Evolutionary conservation across 495 filamentous ascomycete genomes (phyloP).

Genomic region (Aspergillus bertholletiae): DNA sequence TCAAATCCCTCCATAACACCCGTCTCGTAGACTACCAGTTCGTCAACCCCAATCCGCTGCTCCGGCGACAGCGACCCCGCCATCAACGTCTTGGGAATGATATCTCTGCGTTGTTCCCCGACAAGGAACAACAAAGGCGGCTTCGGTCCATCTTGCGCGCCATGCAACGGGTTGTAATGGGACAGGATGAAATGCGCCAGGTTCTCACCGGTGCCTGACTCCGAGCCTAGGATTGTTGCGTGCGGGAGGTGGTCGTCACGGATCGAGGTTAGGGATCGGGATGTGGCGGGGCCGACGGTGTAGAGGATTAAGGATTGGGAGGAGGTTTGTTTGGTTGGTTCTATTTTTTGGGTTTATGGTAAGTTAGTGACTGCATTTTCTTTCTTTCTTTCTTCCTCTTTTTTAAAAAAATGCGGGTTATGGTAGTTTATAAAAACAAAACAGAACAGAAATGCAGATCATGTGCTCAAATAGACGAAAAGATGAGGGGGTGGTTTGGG

Average conservation of each 20-base stretch:
- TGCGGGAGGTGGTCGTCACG: conserved; percentile 35
- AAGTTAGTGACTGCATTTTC: too few relatives aligned
- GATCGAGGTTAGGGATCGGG: conserved; percentile 62
- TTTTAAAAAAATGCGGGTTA: too few relatives aligned
- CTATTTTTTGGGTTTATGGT: too few relatives aligned
- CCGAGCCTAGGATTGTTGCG: conserved; percentile 64
- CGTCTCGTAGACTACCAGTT: conserved; percentile 83
- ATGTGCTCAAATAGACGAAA: too few relatives aligned
- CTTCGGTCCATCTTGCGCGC: conserved; percentile 26
- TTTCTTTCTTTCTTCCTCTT: background rate
- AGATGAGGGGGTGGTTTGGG: too few relatives aligned
- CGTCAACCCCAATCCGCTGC: conserved; percentile 60
- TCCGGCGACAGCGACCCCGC: conserved; percentile 34
- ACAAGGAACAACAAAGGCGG: conserved; percentile 79
- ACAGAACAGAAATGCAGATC: too few relatives aligned
- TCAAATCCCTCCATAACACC: conserved; percentile 73
- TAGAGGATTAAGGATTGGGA: conserved; percentile 63
- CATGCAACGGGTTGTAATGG: conserved; percentile 53
- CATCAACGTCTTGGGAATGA: conserved; percentile 79
- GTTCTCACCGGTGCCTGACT: conserved; percentile 77
- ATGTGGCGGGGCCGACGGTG: conserved; percentile 90
- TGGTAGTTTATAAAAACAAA: too few relatives aligned
- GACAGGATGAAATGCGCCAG: conserved; percentile 73
- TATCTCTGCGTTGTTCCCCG: conserved; percentile 79
- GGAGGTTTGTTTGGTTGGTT: conserved; percentile 34